These are phyloP conservation scores for Musa beccarii DNA, from an alignment of 176 grass and related monocot genomes.

Conservation along the genomic window DNA sequence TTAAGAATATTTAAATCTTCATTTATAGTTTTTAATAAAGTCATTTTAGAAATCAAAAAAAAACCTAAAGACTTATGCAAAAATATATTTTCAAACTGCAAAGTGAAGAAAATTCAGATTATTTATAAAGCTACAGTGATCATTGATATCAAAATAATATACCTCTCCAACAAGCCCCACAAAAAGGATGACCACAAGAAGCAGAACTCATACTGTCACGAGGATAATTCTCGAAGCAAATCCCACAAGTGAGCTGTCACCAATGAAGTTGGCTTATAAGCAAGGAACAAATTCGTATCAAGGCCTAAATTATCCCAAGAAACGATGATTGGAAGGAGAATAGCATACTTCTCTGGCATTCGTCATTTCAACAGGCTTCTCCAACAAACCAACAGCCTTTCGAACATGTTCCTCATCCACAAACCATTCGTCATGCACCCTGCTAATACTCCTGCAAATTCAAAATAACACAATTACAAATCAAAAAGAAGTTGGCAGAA, in stretches of 20 bases:
- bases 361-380: slow-evolving; percentile 26
- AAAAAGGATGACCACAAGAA: slow-evolving; percentile 76
- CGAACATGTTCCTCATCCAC: slow-evolving; percentile 63
- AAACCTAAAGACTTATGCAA: background rate
- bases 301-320: background rate
- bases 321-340: background rate
- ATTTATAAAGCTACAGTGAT: background rate
- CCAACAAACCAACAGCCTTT: slow-evolving; percentile 52
- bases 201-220: slow-evolving; percentile 41
- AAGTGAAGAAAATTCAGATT: background rate
- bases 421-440: slow-evolving; percentile 81
- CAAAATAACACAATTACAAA: slow-evolving; percentile 4
- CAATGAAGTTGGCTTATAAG: slow-evolving; percentile 25
- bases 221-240: slow-evolving; percentile 78
- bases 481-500: background rate
- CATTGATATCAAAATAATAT: slow-evolving; percentile 1
- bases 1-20: too few relatives aligned
- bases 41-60: too few relatives aligned
- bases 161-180: slow-evolving; percentile 84
- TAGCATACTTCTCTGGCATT: slow-evolving; percentile 27
- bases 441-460: slow-evolving; percentile 55
- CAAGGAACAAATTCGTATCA: slow-evolving; percentile 7
- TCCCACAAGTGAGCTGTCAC: slow-evolving; percentile 81
- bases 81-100: background rate
- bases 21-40: too few relatives aligned